A percentile compares a stretch with the other conserved stretches of the same genome.
These are phyloP conservation scores for Cryptococcus depauperatus DNA, from an alignment of 1,284 basidiomycete genomes.

Conservation along the genomic window DNA sequence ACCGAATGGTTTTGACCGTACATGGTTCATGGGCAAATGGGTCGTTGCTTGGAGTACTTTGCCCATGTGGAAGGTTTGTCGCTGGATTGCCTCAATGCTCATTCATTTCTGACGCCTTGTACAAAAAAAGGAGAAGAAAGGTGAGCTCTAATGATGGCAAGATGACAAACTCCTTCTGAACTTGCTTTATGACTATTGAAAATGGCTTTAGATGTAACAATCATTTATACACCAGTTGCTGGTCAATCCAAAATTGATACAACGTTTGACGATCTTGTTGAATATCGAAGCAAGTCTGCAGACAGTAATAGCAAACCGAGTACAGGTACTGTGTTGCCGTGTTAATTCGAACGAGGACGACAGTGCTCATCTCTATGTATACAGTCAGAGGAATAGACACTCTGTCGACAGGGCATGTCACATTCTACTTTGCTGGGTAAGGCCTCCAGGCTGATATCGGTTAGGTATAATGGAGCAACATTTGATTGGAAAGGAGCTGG, in stretches of 20 bases:
- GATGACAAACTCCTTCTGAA: background rate
- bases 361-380: background rate
- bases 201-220: constrained; percentile 45
- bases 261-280: constrained; percentile 46
- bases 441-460: background rate
- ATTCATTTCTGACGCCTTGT: too few relatives aligned
- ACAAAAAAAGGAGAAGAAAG: constrained; percentile 39
- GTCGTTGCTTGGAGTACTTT: constrained; percentile 48
- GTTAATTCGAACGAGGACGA: background rate
- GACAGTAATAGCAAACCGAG: constrained; percentile 29
- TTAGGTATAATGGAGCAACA: constrained; percentile 36
- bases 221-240: constrained; percentile 44
- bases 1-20: constrained; percentile 37
- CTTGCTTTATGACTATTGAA: background rate
- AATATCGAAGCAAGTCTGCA: constrained; percentile 40
- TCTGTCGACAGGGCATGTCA: constrained; percentile 19
- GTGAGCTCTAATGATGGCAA: constrained; percentile 11
- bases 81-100: background rate
- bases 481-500: constrained; percentile 51
- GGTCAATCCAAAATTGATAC: constrained; percentile 15
- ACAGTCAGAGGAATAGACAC: constrained; percentile 46
- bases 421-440: background rate
- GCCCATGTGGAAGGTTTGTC: constrained; percentile 49
- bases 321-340: constrained; percentile 19
- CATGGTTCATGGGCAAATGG: constrained; percentile 49